A percentile compares a stretch with the other conserved stretches of the same genome.
Conservation (phyloP, 306 rosid genomes). For the Cucumis melo region DNA sequence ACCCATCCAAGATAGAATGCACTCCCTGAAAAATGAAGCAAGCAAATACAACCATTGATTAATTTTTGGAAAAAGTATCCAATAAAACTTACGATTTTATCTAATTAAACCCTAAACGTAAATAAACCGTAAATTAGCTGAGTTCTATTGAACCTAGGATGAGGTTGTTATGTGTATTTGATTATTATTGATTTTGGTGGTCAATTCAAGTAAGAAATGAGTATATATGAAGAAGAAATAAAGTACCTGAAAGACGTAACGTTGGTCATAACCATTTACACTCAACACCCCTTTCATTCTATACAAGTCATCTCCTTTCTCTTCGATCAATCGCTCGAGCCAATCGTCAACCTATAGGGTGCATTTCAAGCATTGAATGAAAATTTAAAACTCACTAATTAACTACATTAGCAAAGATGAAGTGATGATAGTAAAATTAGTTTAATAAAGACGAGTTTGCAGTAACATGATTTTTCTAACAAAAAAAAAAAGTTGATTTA, state of each 20-base stretch:
- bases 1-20: conserved; percentile 75
- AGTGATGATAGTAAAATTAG: neutral
- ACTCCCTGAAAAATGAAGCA: conserved; percentile 52
- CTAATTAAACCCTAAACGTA: neutral
- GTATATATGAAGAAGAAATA: neutral
- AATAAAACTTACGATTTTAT: neutral
- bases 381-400: neutral
- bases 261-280: conserved; percentile 54
- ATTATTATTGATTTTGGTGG: too few species aligned
- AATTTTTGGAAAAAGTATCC: neutral
- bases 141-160: too few species aligned
- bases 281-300: conserved; percentile 85
- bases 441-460: neutral
- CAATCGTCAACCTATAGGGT: conserved; percentile 57
- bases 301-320: conserved; percentile 88
- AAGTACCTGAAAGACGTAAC: conserved; percentile 72
- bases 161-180: neutral
- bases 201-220: too few species aligned
- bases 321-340: conserved; percentile 78
- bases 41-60: neutral
- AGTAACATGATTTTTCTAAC: too few species aligned
- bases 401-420: neutral
- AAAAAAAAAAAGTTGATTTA: neutral
- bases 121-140: too few species aligned
- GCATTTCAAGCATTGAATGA: neutral